Conservation (phyloP, 768 basidiomycete genomes). For the Pulveroboletus sp. region DNA sequence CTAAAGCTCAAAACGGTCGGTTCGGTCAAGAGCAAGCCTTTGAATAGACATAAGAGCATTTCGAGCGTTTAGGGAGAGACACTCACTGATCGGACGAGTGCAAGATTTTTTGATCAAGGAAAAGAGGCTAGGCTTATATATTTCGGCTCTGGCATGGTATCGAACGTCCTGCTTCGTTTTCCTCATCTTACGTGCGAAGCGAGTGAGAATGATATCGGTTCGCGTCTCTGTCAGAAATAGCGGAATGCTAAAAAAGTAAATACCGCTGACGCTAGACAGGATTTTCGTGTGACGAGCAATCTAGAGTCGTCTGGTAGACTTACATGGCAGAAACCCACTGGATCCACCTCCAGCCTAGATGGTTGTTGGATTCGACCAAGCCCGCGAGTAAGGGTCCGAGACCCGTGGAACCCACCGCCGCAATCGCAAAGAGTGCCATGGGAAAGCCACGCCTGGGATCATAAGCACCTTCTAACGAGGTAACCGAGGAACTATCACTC, state of each 20-base stretch:
- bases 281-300: background rate
- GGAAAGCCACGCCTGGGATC: constrained; percentile 64
- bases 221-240: constrained; percentile 72
- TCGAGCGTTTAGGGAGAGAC: background rate
- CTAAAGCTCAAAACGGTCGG: constrained; percentile 71
- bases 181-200: constrained; percentile 57
- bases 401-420: constrained; percentile 57
- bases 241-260: constrained; percentile 46
- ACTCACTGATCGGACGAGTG: constrained; percentile 67
- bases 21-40: constrained; percentile 39
- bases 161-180: constrained; percentile 59
- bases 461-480: constrained; percentile 6
- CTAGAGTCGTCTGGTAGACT: constrained; percentile 2
- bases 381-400: constrained; percentile 61
- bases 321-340: constrained; percentile 76
- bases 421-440: constrained; percentile 67
- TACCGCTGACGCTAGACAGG: constrained; percentile 43
- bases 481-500: constrained; percentile 40
- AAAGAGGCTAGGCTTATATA: constrained; percentile 51
- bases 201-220: constrained; percentile 60
- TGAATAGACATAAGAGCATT: background rate
- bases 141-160: constrained; percentile 61
- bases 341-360: constrained; percentile 76
- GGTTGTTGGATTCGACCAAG: constrained; percentile 58
- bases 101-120: constrained; percentile 65